Evolutionary conservation across 805 yeast genomes (phyloP), one percentile per base, ranked within the genome.

Genomic region (Metschnikowia bowlesiae): DNA sequence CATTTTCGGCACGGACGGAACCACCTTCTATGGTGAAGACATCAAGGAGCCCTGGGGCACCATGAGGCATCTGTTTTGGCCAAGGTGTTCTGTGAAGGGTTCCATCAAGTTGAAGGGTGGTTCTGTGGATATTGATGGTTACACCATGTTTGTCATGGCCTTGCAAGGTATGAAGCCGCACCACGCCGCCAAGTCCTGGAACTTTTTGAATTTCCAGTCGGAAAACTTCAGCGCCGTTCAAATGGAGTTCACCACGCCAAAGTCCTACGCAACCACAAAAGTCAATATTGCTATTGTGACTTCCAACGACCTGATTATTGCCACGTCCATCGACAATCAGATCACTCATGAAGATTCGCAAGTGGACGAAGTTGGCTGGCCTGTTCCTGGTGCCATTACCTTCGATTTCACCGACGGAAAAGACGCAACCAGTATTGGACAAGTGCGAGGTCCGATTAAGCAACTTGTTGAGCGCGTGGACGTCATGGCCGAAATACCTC

Each of bases 131-230:
- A 65, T 80, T 46, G 65, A 75, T 39, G 83, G 81, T 36, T 66
- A 62, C 49, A 69, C 89, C 45, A 87, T 94, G 96, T 91, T 83
- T 64, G 96, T 92, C 48, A 85, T 88, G 92, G 99, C 99, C 6
- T 73, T 89, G 59, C 99, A 94, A 74, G 98, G 98, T 54, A 91
- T 94, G 98, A 94, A 94, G 70, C 99, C 99, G 8, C 97, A 94
- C 69, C 99, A 94, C 70, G 97, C 97, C 34, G 99, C 99, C 50
- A 89, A 96, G 53, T 72, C 89, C 22, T 94, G 99, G 99, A 94
- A 92, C 71, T 94, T 94, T 66, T 70, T 88, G 54, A 86, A 89
- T 70, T 92, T 87, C 78, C 96, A 89, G 65, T 85, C 94, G 16
- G 78, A 82, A 46, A 73, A 82, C 37, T 75, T 79, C 59, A 76